Evolutionary conservation across 192 early-diverging fungal genomes (phyloP), one percentile per base, ranked within the genome.

Genomic region (Chytriomyces sp.): DNA sequence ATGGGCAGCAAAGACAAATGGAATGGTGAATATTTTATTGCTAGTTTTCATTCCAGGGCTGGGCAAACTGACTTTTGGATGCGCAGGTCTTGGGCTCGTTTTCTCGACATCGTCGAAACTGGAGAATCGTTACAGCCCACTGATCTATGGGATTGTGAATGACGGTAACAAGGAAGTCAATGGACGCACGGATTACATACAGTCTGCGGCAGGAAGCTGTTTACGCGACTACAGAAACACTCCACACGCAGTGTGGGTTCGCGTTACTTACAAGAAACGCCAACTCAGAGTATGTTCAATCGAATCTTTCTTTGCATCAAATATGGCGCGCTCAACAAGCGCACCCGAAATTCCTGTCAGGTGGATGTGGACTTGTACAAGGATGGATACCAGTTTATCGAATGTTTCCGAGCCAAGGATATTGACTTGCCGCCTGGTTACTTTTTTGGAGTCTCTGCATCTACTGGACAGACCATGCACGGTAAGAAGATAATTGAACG

Each of bases 161-260:
- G 86, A 93, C 75, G 93, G 93, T 3, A 79, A 69, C 9, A 63
- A 87, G 61, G 75, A 83, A 5, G 73, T 89, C 60, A 80, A 60
- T 11, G 83, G 89, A 78, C 76, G 79, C 16, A 78, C 75, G n/a
- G 77, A 87, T 45, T 79, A 84, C 45, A 61, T 82, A 13, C 61
- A 83, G 8, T 28, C 50, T 9, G 50, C 77, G 0, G 35, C 83
- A 5, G 81, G 84, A 18, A 83, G 81, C 24, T 94, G 92, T 77
- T 83, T 89, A 71, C 81, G 88, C 8, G 85, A 91, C 57, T 94
- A 91, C 69, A 87, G 91, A 44, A 93, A 93, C 75, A 81, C 89
- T 2, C 80, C 83, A 7, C 69, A 73, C 3, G 89, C 88, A 4
- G 84, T 86, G 16, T 87, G 77, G 64, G 84, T 87, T 5, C 82